These are phyloP conservation scores for Fonsecaea monophora DNA, from an alignment of 2,329 filamentous ascomycete species.

Conservation along the genomic window DNA sequence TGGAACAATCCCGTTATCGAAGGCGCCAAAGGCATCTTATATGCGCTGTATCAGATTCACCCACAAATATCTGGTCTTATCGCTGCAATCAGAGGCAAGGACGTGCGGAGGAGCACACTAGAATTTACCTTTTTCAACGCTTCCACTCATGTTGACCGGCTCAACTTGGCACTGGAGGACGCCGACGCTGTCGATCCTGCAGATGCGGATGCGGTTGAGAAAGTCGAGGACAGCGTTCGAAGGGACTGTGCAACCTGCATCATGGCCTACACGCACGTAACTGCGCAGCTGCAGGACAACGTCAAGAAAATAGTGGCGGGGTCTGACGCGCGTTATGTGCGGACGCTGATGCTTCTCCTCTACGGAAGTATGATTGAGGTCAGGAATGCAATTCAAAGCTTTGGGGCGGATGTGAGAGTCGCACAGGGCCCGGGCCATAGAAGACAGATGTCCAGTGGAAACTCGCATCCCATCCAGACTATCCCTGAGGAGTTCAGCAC, in stretches of 20 bases:
- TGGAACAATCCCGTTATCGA: constrained; percentile 60
- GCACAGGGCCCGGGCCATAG: constrained; percentile 36
- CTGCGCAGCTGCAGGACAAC: constrained; percentile 56
- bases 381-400: constrained; percentile 63
- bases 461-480: constrained; percentile 43
- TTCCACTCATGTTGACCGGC: constrained; percentile 61
- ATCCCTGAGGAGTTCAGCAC: constrained; percentile 42
- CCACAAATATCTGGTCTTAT: constrained; percentile 56
- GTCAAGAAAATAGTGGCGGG: constrained; percentile 60
- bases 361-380: constrained; percentile 65
- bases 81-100: constrained; percentile 53
- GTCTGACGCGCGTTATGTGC: constrained; percentile 63
- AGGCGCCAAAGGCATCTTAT: constrained; percentile 62
- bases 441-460: constrained; percentile 42
- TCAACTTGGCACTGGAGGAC: constrained; percentile 61
- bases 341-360: constrained; percentile 65
- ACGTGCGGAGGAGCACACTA: constrained; percentile 57
- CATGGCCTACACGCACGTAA: constrained; percentile 57
- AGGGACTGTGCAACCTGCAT: constrained; percentile 58
- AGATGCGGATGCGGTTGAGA: constrained; percentile 55
- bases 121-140: constrained; percentile 64
- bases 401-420: constrained; percentile 53
- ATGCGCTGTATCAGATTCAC: constrained; percentile 61
- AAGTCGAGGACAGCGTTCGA: constrained; percentile 51
- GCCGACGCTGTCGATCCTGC: constrained; percentile 58